Conservation (phyloP, 2,329 filamentous ascomycete species). For the Catunica adiposa region DNA sequence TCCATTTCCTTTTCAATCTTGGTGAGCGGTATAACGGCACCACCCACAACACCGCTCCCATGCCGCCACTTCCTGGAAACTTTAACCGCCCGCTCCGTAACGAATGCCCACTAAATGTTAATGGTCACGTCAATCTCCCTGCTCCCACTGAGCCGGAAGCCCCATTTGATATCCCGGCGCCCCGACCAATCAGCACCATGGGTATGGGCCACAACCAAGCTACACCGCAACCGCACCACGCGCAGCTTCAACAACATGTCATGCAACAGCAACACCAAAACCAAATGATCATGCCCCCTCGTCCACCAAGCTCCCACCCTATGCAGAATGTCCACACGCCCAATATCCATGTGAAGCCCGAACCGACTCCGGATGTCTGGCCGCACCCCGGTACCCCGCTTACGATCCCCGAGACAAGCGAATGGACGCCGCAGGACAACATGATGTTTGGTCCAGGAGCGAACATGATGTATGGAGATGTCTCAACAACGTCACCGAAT, state of each 20-base stretch:
- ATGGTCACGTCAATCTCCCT: conserved; percentile 10
- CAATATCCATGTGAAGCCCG: conserved; percentile 6
- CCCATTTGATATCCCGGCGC: conserved; percentile 7
- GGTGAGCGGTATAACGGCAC: conserved; percentile 20
- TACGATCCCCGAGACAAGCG: conserved; percentile 24
- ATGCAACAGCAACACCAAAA: conserved; percentile 9
- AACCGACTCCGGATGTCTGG: conserved; percentile 17
- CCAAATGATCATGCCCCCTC: conserved; percentile 6
- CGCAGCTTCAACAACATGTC: conserved; percentile 10
- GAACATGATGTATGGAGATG: conserved; percentile 8
- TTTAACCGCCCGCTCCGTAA: conserved; percentile 16
- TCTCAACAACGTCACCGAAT: conserved; percentile 1
- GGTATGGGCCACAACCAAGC: not conserved
- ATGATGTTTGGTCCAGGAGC: conserved; percentile 15
- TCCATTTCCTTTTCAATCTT: conserved; percentile 28
- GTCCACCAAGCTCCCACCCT: conserved; percentile 12
- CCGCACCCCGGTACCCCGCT: conserved; percentile 27
- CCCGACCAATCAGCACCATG: conserved; percentile 1
- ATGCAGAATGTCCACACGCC: conserved; percentile 8
- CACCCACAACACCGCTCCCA: conserved; percentile 23
- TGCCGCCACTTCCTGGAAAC: conserved; percentile 15
- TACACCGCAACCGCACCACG: conserved; percentile 1
- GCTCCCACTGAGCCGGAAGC: conserved; percentile 9
- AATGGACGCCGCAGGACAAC: conserved; percentile 20
- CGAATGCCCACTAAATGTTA: conserved; percentile 14